These are phyloP conservation scores for Przewalskia tangutica DNA, from an alignment of 257 asterid genomes.

Conservation along the genomic window DNA sequence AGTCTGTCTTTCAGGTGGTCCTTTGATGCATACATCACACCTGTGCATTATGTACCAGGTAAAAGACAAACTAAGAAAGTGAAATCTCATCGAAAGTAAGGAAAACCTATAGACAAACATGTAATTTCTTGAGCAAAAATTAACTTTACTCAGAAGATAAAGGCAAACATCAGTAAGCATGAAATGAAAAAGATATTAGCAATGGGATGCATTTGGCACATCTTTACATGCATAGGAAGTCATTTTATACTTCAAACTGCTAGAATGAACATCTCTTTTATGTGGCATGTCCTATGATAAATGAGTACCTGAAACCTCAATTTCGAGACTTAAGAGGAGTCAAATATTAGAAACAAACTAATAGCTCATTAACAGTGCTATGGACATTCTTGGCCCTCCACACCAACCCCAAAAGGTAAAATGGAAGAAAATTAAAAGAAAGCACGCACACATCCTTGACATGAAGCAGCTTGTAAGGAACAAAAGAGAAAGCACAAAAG, in stretches of 20 bases:
- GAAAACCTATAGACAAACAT: neutral
- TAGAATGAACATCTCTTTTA: neutral
- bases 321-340: neutral
- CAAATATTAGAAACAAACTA: neutral
- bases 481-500: neutral
- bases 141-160: neutral
- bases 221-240: neutral
- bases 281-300: neutral
- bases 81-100: neutral
- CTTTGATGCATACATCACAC: slow-evolving; percentile 57
- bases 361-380: neutral
- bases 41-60: slow-evolving; percentile 18
- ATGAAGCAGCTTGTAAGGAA: neutral
- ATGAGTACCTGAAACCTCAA: neutral
- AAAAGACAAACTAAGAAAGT: neutral
- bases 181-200: neutral
- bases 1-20: slow-evolving; percentile 61
- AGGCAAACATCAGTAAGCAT: neutral
- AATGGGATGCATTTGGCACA: neutral
- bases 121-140: too few relatives aligned
- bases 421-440: neutral
- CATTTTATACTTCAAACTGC: neutral
- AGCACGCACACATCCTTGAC: neutral
- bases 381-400: neutral
- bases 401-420: neutral